These are phyloP conservation scores for Pleurotus citrinopileatus DNA, from an alignment of 768 basidiomycete species.

Conservation along the genomic window DNA sequence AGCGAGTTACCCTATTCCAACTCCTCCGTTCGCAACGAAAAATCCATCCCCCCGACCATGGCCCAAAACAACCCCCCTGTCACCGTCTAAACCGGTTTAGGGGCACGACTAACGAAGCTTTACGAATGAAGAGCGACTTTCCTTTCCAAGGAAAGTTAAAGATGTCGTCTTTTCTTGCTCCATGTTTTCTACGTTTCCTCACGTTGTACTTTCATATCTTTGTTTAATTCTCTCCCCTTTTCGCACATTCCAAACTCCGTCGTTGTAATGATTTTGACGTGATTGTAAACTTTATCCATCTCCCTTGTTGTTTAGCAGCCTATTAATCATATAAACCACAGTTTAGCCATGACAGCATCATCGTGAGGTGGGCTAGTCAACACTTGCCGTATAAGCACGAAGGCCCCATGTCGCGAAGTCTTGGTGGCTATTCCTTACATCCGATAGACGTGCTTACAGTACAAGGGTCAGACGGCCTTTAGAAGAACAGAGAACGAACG, in stretches of 20 bases:
- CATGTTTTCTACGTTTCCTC: neutral
- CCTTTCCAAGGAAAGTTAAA: neutral
- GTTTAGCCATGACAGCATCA: too few species aligned
- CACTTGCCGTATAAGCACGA: too few species aligned
- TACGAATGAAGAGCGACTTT: neutral
- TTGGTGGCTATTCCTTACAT: too few species aligned
- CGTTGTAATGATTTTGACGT: neutral
- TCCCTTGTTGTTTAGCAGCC: neutral
- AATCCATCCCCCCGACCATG: neutral
- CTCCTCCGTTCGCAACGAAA: neutral
- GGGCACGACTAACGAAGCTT: neutral
- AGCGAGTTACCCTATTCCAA: neutral
- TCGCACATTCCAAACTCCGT: neutral
- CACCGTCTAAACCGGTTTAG: neutral
- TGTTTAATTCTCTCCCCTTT: neutral
- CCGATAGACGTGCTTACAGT: too few species aligned
- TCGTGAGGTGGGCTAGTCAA: too few species aligned
- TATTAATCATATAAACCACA: neutral
- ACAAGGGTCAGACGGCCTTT: too few species aligned
- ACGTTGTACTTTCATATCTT: neutral
- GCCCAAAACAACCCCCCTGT: neutral
- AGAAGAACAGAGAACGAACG: too few species aligned
- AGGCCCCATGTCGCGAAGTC: too few species aligned
- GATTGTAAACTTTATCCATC: neutral
- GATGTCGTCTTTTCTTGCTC: neutral